These are phyloP conservation scores for Cymbopogon citratus DNA, from an alignment of 176 grass and related monocot genomes.

Conservation along the genomic window DNA sequence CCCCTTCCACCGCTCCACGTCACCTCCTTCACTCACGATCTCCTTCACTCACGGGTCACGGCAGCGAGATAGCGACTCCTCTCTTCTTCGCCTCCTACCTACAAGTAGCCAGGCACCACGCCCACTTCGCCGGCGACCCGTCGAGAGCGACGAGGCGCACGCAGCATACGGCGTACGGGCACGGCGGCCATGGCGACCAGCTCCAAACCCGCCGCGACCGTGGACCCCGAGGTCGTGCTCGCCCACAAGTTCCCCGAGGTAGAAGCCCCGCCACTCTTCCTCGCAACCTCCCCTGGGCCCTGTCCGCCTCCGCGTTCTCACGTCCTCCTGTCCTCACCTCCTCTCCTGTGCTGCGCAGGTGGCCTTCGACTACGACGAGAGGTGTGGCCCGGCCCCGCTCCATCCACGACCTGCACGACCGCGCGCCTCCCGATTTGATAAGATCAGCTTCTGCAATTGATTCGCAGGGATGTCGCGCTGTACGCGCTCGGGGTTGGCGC, in stretches of 20 bases:
- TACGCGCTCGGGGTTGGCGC: conserved; percentile 85
- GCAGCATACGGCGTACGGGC: background rate
- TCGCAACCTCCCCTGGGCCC: background rate
- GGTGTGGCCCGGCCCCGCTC: conserved; percentile 18
- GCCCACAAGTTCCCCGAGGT: conserved; percentile 82
- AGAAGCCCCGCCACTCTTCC: background rate
- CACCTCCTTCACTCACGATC: background rate
- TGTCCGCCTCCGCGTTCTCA: background rate
- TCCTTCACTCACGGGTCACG: conserved; percentile 3
- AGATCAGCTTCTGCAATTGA: background rate
- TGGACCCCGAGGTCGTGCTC: conserved; percentile 57
- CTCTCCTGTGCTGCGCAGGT: conserved; percentile 16
- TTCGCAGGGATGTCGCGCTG: conserved; percentile 68
- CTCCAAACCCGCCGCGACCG: conserved; percentile 4
- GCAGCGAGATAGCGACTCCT: background rate
- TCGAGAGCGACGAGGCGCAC: background rate
- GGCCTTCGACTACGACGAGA: conserved; percentile 71
- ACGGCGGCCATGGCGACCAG: conserved; percentile 32
- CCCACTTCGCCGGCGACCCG: background rate
- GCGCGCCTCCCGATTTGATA: background rate
- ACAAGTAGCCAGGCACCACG: background rate
- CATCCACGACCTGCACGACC: background rate
- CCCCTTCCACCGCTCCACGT: background rate
- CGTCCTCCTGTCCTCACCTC: background rate
- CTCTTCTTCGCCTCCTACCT: background rate